Percentiles rank a stretch among this genome's conserved stretches.
Evolutionary conservation across 2,329 filamentous ascomycete genomes (phyloP).

Genomic region (Chrysoporthe austroafricana): DNA sequence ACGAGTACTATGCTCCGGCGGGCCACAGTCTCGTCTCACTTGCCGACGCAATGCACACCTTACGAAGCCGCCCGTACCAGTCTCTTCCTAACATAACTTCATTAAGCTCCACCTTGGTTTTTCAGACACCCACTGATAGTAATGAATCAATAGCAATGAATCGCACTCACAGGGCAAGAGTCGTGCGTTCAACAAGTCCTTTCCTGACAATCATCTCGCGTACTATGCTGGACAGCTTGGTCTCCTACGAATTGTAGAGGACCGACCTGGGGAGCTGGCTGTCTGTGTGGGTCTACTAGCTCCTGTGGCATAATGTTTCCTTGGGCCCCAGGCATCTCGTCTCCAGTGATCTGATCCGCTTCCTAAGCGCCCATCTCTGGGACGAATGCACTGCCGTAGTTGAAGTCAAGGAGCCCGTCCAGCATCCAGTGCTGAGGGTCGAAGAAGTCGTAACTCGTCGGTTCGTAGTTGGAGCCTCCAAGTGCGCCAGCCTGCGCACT

Average conservation of each 20-base stretch:
- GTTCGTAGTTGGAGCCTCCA: constrained; percentile 60
- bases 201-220: neutral
- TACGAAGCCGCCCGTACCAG: neutral
- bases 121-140: neutral
- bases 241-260: neutral
- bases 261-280: neutral
- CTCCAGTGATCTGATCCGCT: neutral
- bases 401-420: constrained; percentile 82
- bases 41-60: constrained; percentile 10
- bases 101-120: neutral
- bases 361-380: constrained; percentile 46
- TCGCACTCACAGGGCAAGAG: neutral
- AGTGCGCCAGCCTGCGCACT: constrained; percentile 53
- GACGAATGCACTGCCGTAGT: constrained; percentile 50
- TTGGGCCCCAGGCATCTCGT: neutral
- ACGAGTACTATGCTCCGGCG: neutral
- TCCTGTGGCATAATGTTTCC: neutral
- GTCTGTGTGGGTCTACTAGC: neutral
- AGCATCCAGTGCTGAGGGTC: constrained; percentile 94
- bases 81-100: neutral
- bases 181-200: neutral
- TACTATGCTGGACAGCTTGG: neutral
- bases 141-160: neutral
- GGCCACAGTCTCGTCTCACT: constrained; percentile 1
- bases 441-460: constrained; percentile 83